These are phyloP conservation scores for Dorcoceras hygrometricum DNA, from an alignment of 257 asterid species.

Conservation along the genomic window DNA sequence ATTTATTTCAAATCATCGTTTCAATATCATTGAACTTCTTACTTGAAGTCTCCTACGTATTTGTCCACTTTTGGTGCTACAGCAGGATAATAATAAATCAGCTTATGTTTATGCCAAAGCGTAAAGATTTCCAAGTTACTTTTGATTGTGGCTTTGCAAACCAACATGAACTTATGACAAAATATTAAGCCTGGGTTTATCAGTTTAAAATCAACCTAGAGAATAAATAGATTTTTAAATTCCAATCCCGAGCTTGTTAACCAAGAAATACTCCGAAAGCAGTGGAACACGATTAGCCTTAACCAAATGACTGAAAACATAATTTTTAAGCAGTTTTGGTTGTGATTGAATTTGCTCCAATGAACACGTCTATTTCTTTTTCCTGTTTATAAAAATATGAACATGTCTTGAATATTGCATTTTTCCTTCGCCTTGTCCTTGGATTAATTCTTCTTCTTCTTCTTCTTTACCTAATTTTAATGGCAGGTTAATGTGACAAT, in stretches of 20 bases:
- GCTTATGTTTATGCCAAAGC: constrained; percentile 15
- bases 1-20: constrained; percentile 9
- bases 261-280: constrained; percentile 13
- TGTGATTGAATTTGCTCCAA: background rate
- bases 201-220: background rate
- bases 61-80: constrained; percentile 3
- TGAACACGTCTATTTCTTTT: background rate
- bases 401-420: background rate
- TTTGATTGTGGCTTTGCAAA: constrained; percentile 5
- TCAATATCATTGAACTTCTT: background rate
- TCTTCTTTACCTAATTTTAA: constrained; percentile 21
- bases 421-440: constrained; percentile 12
- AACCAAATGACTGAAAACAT: background rate
- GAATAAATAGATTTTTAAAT: constrained; percentile 1
- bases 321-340: constrained; percentile 11
- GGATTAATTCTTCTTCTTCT: constrained; percentile 28
- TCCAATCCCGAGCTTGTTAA: constrained; percentile 10
- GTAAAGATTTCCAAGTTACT: background rate
- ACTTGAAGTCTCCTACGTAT: background rate
- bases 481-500: constrained; percentile 79
- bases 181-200: background rate
- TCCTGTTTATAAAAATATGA: constrained; percentile 8
- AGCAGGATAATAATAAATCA: background rate
- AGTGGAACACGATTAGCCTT: constrained; percentile 7
- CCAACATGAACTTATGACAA: constrained; percentile 9